Evolutionary conservation across 2,329 filamentous ascomycete genomes (phyloP), one percentile per base, ranked within the genome.

Genomic region (Incumbomyces delicatus): DNA sequence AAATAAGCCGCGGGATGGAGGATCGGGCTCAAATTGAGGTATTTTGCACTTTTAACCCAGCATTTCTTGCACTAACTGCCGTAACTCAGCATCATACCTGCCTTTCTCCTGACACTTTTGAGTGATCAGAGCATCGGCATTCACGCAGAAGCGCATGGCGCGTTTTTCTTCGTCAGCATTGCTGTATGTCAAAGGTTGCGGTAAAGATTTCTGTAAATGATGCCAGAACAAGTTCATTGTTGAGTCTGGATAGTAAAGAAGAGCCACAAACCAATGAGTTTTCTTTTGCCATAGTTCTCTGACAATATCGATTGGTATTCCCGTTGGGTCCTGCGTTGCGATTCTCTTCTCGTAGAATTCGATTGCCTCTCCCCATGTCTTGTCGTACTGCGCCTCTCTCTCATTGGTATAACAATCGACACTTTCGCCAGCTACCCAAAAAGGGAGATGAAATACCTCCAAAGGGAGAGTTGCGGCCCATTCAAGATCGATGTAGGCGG

Each of bases 381-480:
- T 3, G 1, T 40, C 42, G 29, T 53, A 60, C n/a, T 29, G 22
- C 22, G 22, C 20, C 5, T 8, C 22, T 8, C 22, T 4, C 22
- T 27, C 22, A 27, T 35, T 30, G 17, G 18, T 33, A 22, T 30
- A 31, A 22, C 43, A 30, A 42, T 48, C 46, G 53, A 47, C 11
- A 50, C 34, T 10, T 55, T 14, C 6, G 49, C 36, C 20, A 22
- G 58, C 56, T 1, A 58, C 38, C 58, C 58, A 62, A 27, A 51
- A 53, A 6, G 58, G 59, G 54, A 53, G 2, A 51, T 38, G 31
- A 16, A n/a, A 38, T 22, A 32, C 31, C 43, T 60, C 56, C 7
- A 58, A 41, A 16, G 58, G 60, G 7, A 49, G 50, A 35, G 53
- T 52, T 39, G 56, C 60, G 18, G 53, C 47, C 58, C 57, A 61